phyloP scores from a whole-genome alignment of 1,284 basidiomycete genomes.

The Ceratobasidium theobromae region DNA sequence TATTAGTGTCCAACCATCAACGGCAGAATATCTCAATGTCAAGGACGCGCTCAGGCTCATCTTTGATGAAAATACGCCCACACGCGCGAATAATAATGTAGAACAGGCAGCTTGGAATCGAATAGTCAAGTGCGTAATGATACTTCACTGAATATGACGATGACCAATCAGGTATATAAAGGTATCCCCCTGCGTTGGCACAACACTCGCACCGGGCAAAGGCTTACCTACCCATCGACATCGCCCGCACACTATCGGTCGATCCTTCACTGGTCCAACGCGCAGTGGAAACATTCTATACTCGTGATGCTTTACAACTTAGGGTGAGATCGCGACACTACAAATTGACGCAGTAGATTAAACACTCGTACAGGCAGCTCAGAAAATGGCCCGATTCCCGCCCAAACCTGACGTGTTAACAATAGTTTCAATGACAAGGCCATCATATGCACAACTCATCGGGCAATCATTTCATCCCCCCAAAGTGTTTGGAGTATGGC shows the following conservation, averaged over 20 bases:
- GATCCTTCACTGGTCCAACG: conserved; percentile 77
- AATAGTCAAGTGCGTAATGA: conserved; percentile 44
- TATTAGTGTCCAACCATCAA: not conserved
- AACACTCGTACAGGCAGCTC: conserved; percentile 60
- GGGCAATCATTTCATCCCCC: conserved; percentile 93
- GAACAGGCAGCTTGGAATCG: conserved; percentile 67
- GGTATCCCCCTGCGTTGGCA: conserved; percentile 68
- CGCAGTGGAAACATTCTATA: conserved; percentile 89
- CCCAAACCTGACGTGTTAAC: conserved; percentile 64
- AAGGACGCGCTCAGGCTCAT: conserved; percentile 70
- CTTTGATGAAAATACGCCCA: conserved; percentile 54
- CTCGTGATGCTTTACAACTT: conserved; percentile 83
- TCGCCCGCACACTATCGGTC: conserved; percentile 68
- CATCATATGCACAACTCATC: conserved; percentile 88
- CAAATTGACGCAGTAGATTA: not conserved
- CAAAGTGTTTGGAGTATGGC: conserved; percentile 80
- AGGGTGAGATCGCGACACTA: conserved; percentile 56
- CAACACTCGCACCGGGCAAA: conserved; percentile 80
- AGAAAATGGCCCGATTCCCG: conserved; percentile 85
- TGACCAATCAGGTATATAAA: no score
- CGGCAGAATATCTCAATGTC: conserved; percentile 55
- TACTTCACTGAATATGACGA: not conserved
- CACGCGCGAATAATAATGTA: conserved; percentile 59
- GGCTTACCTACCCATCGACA: conserved; percentile 75
- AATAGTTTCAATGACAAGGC: conserved; percentile 75